Percentiles rank a stretch among this genome's conserved stretches.
Conservation (phyloP, 2,329 filamentous ascomycete genomes). For the Apiospora marii region DNA sequence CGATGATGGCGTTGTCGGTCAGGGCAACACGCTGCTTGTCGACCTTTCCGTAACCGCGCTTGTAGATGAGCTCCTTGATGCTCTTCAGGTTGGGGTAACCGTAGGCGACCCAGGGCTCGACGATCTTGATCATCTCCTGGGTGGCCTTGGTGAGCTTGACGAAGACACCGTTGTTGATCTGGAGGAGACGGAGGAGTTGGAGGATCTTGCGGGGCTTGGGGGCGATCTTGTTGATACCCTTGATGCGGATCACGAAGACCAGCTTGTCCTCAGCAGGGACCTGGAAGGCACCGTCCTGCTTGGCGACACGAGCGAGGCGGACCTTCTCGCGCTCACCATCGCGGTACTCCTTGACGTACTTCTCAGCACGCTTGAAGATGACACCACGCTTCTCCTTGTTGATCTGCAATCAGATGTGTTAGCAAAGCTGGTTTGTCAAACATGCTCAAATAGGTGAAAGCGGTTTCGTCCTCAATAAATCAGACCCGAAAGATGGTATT, state of each 20-base stretch:
- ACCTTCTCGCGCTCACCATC: constrained; percentile 98
- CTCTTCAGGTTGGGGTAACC: constrained; percentile 99
- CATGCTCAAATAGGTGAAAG: constrained; percentile 27
- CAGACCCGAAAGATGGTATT: constrained; percentile 99
- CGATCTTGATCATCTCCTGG: constrained; percentile 94
- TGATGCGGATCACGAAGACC: constrained; percentile 98
- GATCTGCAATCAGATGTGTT: constrained; percentile 64
- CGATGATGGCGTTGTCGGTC: constrained; percentile 97
- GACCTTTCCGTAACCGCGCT: constrained; percentile 99
- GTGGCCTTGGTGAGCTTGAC: constrained; percentile 98
- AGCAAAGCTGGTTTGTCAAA: constrained; percentile 43
- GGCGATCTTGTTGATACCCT: constrained; percentile 99
- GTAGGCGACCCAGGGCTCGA: constrained; percentile 99
- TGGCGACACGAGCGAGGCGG: constrained; percentile 87
- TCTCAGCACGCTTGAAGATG: constrained; percentile 99
- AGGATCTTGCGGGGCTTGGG: constrained; percentile 99
- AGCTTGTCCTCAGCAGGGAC: constrained; percentile 94
- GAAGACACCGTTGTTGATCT: constrained; percentile 99
- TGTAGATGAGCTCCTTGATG: constrained; percentile 99
- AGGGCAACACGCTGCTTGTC: constrained; percentile 97
- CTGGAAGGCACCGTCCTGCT: constrained; percentile 92
- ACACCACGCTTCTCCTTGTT: constrained; percentile 98
- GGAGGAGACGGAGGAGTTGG: constrained; percentile 97
- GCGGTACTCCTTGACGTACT: constrained; percentile 99
- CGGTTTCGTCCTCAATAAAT: constrained; percentile 51